Conservation (phyloP, 495 filamentous ascomycete species). For the Pyronema omphalodes region DNA sequence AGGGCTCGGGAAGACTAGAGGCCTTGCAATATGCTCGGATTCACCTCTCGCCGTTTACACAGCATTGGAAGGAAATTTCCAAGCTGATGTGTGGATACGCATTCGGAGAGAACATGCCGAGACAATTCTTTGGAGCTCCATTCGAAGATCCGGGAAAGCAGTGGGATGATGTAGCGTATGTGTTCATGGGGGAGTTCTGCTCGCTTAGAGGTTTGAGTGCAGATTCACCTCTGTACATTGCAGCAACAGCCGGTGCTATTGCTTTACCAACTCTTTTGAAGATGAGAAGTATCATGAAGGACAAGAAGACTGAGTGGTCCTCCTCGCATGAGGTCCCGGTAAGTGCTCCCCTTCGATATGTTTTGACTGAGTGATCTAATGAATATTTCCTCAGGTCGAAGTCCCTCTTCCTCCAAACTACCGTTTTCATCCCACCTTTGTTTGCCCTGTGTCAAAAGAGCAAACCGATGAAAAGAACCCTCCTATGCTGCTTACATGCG, state of each 20-base stretch:
- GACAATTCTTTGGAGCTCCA: conserved; percentile 54
- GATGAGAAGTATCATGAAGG: conserved; percentile 59
- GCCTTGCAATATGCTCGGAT: conserved; percentile 57
- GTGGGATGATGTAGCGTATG: conserved; percentile 62
- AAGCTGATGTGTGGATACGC: conserved; percentile 60
- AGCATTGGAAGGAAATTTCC: conserved; percentile 58
- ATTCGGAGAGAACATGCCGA: conserved; percentile 38
- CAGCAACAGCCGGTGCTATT: conserved; percentile 81
- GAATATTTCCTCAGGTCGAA: conserved; percentile 42
- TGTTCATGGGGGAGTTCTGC: conserved; percentile 90
- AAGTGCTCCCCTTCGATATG: conserved; percentile 7
- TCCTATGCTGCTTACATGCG: conserved; percentile 95
- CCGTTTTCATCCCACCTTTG: conserved; percentile 90
- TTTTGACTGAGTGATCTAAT: not conserved
- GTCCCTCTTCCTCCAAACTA: conserved; percentile 72
- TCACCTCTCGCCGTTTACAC: conserved; percentile 45
- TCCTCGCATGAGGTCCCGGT: conserved; percentile 75
- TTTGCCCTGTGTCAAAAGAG: conserved; percentile 91
- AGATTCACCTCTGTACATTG: conserved; percentile 77
- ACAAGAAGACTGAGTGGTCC: conserved; percentile 87
- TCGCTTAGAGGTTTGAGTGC: conserved; percentile 73
- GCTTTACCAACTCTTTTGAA: conserved; percentile 74
- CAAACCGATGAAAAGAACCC: conserved; percentile 87
- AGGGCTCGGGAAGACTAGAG: conserved; percentile 18
- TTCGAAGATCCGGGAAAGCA: conserved; percentile 49